Evolutionary conservation across 108 stramenopile genomes (phyloP).

Genomic region (Stephanodiscus triporus): DNA sequence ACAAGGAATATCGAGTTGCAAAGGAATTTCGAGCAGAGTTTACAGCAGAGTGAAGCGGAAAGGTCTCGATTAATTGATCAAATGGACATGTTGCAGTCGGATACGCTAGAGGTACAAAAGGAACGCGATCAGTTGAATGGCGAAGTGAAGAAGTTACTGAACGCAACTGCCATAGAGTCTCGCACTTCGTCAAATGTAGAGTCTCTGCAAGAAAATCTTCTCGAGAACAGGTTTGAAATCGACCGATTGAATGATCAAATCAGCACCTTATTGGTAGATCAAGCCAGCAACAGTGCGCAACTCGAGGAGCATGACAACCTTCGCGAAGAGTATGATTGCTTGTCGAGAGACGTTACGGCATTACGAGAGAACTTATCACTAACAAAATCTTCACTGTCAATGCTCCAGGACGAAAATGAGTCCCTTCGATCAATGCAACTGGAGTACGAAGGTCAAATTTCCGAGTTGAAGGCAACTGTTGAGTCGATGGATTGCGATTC

Average conservation of each 20-base stretch:
- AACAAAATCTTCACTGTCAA: constrained; percentile 16
- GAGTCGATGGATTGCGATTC: constrained; percentile 34
- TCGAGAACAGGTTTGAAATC: background rate
- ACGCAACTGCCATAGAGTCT: background rate
- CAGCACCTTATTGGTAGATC: constrained; percentile 2
- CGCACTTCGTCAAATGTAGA: background rate
- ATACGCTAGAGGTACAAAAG: constrained; percentile 20
- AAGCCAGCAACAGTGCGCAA: constrained; percentile 4
- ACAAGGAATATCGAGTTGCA: background rate
- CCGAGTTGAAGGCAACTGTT: constrained; percentile 32
- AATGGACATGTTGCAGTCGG: constrained; percentile 14
- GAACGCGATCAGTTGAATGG: constrained; percentile 28
- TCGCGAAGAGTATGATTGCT: constrained; percentile 19
- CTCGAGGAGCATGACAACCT: constrained; percentile 10
- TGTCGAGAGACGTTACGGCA: constrained; percentile 5
- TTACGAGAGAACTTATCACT: constrained; percentile 15
- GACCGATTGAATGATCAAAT: constrained; percentile 30
- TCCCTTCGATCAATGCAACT: constrained; percentile 17
- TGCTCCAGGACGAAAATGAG: constrained; percentile 39
- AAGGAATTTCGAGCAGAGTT: constrained; percentile 7
- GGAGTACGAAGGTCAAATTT: constrained; percentile 26
- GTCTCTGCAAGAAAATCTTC: constrained; percentile 10
- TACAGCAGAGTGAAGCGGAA: constrained; percentile 8
- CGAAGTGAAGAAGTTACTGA: constrained; percentile 10
- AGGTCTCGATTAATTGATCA: background rate